phyloP scores from a whole-genome alignment of 768 basidiomycete genomes.

The Naganishia kalamii region DNA sequence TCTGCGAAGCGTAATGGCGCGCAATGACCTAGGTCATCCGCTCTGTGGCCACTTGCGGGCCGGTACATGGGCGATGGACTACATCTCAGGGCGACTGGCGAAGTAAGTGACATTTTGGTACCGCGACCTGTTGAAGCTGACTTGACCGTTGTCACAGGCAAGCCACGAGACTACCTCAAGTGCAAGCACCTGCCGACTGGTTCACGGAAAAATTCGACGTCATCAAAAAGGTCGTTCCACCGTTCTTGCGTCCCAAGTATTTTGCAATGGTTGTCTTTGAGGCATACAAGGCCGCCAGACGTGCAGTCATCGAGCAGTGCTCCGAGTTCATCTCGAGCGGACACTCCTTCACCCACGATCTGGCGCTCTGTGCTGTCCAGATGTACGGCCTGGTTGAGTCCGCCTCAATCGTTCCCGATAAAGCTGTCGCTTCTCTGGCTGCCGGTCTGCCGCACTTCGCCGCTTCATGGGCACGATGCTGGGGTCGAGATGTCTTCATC shows the following conservation, averaged over 20 bases:
- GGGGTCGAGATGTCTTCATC: constrained; percentile 87
- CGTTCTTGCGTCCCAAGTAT: constrained; percentile 90
- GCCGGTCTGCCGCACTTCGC: constrained; percentile 94
- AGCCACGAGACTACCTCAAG: constrained; percentile 58
- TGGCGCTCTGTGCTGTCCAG: constrained; percentile 63
- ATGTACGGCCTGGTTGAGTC: constrained; percentile 88
- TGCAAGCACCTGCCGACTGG: constrained; percentile 71
- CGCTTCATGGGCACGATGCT: constrained; percentile 87
- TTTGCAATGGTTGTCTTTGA: constrained; percentile 85
- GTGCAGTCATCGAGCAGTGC: constrained; percentile 73
- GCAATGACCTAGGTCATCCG: constrained; percentile 89
- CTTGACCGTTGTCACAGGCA: constrained; percentile 39
- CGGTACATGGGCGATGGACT: constrained; percentile 89
- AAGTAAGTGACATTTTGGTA: constrained; percentile 53
- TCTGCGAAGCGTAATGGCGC: constrained; percentile 70
- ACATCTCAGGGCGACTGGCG: constrained; percentile 63
- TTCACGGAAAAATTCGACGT: constrained; percentile 78
- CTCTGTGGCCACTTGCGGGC: constrained; percentile 79
- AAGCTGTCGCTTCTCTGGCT: constrained; percentile 71
- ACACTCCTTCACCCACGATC: constrained; percentile 79
- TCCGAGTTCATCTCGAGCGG: constrained; percentile 81
- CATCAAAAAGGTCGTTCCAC: constrained; percentile 65
- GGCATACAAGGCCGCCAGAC: constrained; percentile 85
- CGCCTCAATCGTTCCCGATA: constrained; percentile 67
- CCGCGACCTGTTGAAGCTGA: background rate